Conservation (phyloP, 495 filamentous ascomycete genomes). For the Stereocaulon alpinum region DNA sequence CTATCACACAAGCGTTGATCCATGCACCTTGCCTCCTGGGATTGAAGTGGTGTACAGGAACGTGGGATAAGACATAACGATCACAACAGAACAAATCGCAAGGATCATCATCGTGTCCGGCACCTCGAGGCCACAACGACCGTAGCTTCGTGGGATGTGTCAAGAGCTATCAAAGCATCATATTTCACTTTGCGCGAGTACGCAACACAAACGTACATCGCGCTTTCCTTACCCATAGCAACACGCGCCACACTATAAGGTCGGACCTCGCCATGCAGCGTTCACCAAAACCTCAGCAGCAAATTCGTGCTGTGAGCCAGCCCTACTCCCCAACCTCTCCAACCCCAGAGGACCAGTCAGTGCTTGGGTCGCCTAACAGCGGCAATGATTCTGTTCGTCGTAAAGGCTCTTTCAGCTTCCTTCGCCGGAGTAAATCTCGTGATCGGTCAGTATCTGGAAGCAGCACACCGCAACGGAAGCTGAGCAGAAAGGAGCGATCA, state of each 20-base stretch:
- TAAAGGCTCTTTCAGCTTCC: slow-evolving; percentile 48
- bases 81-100: not conserved
- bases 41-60: not conserved
- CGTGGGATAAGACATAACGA: not conserved
- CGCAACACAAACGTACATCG: slow-evolving; percentile 2
- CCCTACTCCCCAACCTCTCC: slow-evolving; percentile 1
- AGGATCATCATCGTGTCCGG: not conserved
- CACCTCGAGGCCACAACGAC: not conserved
- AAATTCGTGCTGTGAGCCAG: not conserved
- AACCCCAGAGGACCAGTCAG: not conserved
- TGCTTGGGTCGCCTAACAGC: not conserved
- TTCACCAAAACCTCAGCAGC: slow-evolving; percentile 5
- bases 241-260: not conserved
- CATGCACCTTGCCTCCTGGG: not conserved
- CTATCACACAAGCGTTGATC: not conserved
- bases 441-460: slow-evolving; percentile 39
- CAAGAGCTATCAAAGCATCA: slow-evolving; percentile 6
- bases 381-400: slow-evolving; percentile 25
- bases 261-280: not conserved
- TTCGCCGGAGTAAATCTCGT: slow-evolving; percentile 73
- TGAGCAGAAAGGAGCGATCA: slow-evolving; percentile 56
- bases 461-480: slow-evolving; percentile 44
- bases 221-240: not conserved
- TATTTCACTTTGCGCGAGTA: slow-evolving; percentile 8
- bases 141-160: slow-evolving; percentile 1